A percentile compares a stretch with the other conserved stretches of the same genome.
These are phyloP conservation scores for Corrigiola litoralis DNA, from an alignment of 179 eudicot genomes.

Conservation along the genomic window DNA sequence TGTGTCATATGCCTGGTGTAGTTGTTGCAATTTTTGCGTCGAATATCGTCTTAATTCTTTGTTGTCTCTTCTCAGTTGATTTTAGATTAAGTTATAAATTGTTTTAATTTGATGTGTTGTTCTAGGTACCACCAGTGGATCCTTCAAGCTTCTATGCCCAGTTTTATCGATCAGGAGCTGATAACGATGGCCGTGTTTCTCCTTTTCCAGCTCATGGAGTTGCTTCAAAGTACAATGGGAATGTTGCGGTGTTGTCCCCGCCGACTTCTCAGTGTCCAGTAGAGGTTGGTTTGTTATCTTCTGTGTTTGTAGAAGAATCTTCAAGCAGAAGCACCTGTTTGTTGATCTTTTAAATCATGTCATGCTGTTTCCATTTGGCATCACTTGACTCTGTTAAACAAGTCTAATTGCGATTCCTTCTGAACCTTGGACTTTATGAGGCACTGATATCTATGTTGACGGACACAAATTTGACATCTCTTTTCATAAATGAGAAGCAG, in stretches of 20 bases:
- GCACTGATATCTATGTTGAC: background rate
- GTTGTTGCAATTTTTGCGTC: too few species aligned
- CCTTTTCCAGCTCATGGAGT: conserved; percentile 58
- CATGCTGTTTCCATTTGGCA: background rate
- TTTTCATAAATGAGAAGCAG: too few species aligned
- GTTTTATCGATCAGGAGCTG: conserved; percentile 57
- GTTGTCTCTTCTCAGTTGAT: background rate
- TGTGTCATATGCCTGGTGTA: too few species aligned
- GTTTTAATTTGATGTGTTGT: background rate
- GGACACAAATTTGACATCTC: background rate
- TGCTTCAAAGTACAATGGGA: conserved; percentile 53
- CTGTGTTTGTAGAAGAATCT: background rate
- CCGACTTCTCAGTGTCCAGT: conserved; percentile 52
- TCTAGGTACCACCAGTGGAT: conserved; percentile 62
- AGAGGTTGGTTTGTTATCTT: conserved; percentile 49
- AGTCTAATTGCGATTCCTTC: background rate
- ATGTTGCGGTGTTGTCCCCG: conserved; percentile 45
- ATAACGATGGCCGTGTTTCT: conserved; percentile 72
- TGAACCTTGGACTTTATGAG: background rate
- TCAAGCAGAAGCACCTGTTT: background rate
- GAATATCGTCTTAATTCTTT: too few species aligned
- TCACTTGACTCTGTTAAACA: background rate
- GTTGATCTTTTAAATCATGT: too few species aligned
- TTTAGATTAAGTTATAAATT: background rate
- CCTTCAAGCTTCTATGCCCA: conserved; percentile 72